Evolutionary conservation across 371 early-diverging fungal species (phyloP).

Genomic region (Rhizopus microsporus): DNA sequence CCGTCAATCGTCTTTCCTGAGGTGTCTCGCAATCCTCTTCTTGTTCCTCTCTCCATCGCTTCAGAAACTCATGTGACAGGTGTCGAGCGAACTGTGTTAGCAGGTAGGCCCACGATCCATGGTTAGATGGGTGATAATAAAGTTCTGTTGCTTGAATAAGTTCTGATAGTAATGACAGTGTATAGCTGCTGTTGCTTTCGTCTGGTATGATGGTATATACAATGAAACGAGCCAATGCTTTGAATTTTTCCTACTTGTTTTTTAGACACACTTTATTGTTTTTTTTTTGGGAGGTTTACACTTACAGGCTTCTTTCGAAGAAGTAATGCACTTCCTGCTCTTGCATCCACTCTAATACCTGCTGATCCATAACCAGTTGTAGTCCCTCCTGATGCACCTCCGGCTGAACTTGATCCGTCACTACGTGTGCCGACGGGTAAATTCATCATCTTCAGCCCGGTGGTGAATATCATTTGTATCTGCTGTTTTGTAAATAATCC

Average conservation of each 20-base stretch:
- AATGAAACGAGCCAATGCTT: constrained; percentile 73
- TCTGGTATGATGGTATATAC: constrained; percentile 75
- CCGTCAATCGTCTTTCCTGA: constrained; percentile 57
- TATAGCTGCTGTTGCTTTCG: constrained; percentile 25
- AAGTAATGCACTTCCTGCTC: constrained; percentile 44
- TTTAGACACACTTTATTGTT: background rate
- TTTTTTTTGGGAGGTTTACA: background rate
- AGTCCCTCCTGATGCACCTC: constrained; percentile 33
- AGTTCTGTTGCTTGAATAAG: constrained; percentile 85
- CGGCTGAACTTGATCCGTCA: constrained; percentile 37
- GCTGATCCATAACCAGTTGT: constrained; percentile 40
- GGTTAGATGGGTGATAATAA: constrained; percentile 89
- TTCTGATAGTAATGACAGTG: constrained; percentile 65
- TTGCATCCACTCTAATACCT: constrained; percentile 39
- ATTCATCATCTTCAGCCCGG: constrained; percentile 68
- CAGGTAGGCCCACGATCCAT: constrained; percentile 75
- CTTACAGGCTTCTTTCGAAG: constrained; percentile 46
- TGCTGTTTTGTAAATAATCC: constrained; percentile 72
- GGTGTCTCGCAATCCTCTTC: constrained; percentile 66
- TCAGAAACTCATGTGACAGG: constrained; percentile 65
- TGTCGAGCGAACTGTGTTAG: constrained; percentile 67
- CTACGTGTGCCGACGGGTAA: constrained; percentile 79
- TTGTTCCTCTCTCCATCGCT: constrained; percentile 63
- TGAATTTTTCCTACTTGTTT: constrained; percentile 52
- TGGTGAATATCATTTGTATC: constrained; percentile 66